Evolutionary conservation across 345 rosid species (phyloP), one percentile per base, ranked within the genome.

Genomic region (Salix dunnii): DNA sequence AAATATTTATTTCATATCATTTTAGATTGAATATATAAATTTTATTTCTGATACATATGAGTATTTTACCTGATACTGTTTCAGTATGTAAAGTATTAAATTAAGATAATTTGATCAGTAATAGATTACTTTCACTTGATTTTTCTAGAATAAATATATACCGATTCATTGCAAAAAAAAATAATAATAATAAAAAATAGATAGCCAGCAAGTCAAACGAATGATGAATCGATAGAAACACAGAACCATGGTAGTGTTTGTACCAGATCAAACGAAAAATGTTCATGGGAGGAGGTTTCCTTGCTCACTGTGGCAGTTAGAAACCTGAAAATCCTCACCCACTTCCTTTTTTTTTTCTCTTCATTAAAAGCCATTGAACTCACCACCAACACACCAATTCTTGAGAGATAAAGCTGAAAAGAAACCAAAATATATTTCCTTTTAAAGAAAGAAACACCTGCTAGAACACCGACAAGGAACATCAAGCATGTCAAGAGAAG

Each of bases 401-500:
- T 10, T 10, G 28, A 9, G 63, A 23, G 63, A 58, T 10, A 9
- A 58, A 23, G 63, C 6, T 9, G 4, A n/a, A 58, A 58, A 23
- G 63, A 58, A 58, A 58, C 63, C 63, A 58, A 58, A 10, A 25
- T 58, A 58, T 13, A 55, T 5, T n/a, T 58, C 27, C 1, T n/a
- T 58, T 58, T 65, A 20, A 23, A 51, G 64, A 40, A 13, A 51
- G 48, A 14, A 16, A 23, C 30, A 21, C 16, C 27, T 28, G 49
- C 7, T 21, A 2, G 28, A 42, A 12, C 68, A 64, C 31, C 68
- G 16, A 16, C 23, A 36, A 21, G 16, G 28, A 63, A 14, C 11
- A 60, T 63, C 7, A 27, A 79, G 35, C 62, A 85, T 87, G 88
- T 16, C 72, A 1, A 64, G 78, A 30, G 81, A 75, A 28, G 87